Percentiles rank a stretch among this genome's conserved stretches.
Evolutionary conservation across 2,329 filamentous ascomycete genomes (phyloP).

Genomic region (Curvularia eragrostidis): DNA sequence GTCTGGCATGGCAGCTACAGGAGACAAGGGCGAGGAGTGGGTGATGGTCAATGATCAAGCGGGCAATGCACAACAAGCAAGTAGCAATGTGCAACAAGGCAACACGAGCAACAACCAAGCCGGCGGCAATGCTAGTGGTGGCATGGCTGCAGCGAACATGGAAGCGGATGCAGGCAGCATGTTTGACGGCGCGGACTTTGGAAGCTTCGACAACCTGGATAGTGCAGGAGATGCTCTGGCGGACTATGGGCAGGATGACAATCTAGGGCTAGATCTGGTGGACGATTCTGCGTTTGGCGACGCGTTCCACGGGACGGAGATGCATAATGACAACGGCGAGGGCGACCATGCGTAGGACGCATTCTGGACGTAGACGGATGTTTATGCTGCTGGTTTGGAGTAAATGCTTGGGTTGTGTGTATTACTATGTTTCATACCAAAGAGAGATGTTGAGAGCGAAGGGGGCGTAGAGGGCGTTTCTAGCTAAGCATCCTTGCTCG

Average conservation of each 20-base stretch:
- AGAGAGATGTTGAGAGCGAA: constrained; percentile 5
- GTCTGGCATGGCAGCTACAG: constrained; percentile 59
- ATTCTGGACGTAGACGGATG: constrained; percentile 1
- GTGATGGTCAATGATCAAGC: constrained; percentile 43
- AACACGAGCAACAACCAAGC: constrained; percentile 25
- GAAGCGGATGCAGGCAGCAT: constrained; percentile 45
- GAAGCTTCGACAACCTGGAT: constrained; percentile 48
- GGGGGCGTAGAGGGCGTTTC: constrained; percentile 1
- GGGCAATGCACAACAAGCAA: constrained; percentile 27
- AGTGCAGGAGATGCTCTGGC: constrained; percentile 51
- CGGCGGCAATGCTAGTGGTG: constrained; percentile 16
- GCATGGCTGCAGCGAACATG: constrained; percentile 29
- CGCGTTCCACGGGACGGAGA: constrained; percentile 50
- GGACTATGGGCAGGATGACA: constrained; percentile 48
- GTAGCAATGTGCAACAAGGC: constrained; percentile 26
- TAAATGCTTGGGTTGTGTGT: constrained; percentile 8
- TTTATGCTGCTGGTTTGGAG: not conserved
- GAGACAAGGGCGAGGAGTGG: constrained; percentile 48
- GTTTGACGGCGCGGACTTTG: constrained; percentile 49
- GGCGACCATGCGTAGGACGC: constrained; percentile 34
- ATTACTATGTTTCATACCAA: constrained; percentile 12
- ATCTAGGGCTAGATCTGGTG: constrained; percentile 47
- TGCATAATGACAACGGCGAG: constrained; percentile 42
- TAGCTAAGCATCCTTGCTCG: constrained; percentile 2
- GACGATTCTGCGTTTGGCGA: constrained; percentile 51